Percentiles rank a stretch among this genome's conserved stretches.
These are phyloP conservation scores for Batkoa obscura DNA, from an alignment of 371 early-diverging fungal species.

Conservation along the genomic window DNA sequence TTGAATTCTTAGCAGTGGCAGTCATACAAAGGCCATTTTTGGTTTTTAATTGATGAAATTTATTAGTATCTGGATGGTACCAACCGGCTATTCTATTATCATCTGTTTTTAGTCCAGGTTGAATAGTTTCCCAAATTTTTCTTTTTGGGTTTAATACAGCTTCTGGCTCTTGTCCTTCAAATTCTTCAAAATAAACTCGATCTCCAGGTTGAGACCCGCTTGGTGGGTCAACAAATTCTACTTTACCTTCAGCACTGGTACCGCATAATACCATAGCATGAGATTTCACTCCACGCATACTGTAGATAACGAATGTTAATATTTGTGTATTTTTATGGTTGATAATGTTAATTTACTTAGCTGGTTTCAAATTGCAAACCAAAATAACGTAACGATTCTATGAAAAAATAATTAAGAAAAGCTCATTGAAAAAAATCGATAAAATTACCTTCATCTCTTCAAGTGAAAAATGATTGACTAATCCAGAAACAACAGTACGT, in stretches of 20 bases:
- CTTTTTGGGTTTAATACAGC: conserved; percentile 87
- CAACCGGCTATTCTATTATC: conserved; percentile 59
- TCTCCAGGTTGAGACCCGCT: conserved; percentile 76
- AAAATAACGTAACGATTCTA: conserved; percentile 31
- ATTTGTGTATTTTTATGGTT: background rate
- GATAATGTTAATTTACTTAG: conserved; percentile 12
- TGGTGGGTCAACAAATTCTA: conserved; percentile 82
- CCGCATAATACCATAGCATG: conserved; percentile 90
- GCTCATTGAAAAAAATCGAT: conserved; percentile 8
- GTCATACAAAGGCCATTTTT: conserved; percentile 30
- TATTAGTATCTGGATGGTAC: conserved; percentile 36
- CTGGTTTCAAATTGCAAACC: conserved; percentile 88
- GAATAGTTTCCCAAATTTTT: conserved; percentile 91
- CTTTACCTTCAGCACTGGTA: conserved; percentile 62
- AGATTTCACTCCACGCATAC: conserved; percentile 90
- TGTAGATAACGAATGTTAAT: conserved; percentile 7
- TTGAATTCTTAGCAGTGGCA: conserved; percentile 40
- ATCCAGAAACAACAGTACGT: conserved; percentile 78
- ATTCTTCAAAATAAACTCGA: conserved; percentile 73
- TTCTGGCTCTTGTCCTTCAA: conserved; percentile 61
- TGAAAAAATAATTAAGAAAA: background rate
- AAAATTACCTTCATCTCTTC: conserved; percentile 55
- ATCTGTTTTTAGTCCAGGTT: conserved; percentile 76
- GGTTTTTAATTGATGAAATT: conserved; percentile 32
- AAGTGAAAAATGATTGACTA: conserved; percentile 75